phyloP scores from a whole-genome alignment of 192 early-diverging fungal species.

The Thamnidium elegans region DNA sequence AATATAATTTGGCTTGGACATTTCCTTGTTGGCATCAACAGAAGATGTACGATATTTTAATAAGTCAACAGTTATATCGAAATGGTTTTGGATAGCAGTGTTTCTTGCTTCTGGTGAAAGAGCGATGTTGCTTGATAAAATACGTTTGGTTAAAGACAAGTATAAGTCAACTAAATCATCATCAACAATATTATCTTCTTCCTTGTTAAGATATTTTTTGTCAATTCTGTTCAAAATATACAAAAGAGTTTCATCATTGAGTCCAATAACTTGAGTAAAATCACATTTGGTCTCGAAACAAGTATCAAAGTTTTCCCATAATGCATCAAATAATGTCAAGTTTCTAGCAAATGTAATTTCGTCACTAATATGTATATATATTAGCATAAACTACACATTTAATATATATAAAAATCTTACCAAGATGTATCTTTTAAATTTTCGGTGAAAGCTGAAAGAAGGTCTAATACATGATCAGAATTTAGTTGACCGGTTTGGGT shows the following conservation, averaged over 20 bases:
- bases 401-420: constrained; percentile 4
- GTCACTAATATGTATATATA: background rate
- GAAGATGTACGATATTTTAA: background rate
- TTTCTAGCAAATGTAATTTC: constrained; percentile 15
- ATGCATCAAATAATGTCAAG: constrained; percentile 12
- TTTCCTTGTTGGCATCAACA: constrained; percentile 13
- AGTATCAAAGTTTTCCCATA: constrained; percentile 19
- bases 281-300: constrained; percentile 9
- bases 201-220: constrained; percentile 3
- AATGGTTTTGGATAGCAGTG: background rate
- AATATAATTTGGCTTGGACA: constrained; percentile 16
- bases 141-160: constrained; percentile 6
- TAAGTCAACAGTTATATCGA: background rate
- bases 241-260: background rate
- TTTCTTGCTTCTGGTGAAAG: background rate
- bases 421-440: constrained; percentile 8
- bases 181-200: constrained; percentile 15
- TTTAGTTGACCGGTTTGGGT: constrained; percentile 4
- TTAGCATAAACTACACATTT: too few relatives aligned
- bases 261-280: background rate
- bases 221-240: constrained; percentile 10
- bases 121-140: background rate
- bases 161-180: constrained; percentile 7
- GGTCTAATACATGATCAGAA: background rate
- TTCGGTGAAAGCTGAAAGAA: constrained; percentile 5